Conservation (phyloP, 2,329 filamentous ascomycete genomes). For the Didymella glomerata region DNA sequence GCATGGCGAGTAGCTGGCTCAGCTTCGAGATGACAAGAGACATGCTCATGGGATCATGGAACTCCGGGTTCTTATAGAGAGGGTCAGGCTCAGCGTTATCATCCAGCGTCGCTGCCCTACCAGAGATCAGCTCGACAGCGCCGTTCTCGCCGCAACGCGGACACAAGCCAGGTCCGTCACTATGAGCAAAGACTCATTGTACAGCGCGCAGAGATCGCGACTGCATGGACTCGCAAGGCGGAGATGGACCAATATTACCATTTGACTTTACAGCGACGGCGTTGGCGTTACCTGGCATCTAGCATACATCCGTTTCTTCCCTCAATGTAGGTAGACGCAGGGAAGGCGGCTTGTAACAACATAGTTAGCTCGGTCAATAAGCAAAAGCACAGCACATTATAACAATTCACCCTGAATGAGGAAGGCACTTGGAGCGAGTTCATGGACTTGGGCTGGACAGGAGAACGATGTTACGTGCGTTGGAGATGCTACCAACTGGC, state of each 20-base stretch:
- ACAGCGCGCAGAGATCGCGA: slow-evolving; percentile 4
- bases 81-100: neutral
- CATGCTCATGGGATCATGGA: slow-evolving; percentile 68
- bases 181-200: neutral
- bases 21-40: slow-evolving; percentile 96
- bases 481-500: neutral
- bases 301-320: slow-evolving; percentile 14
- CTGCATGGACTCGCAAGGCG: neutral
- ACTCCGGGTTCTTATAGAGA: slow-evolving; percentile 43
- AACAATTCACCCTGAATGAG: neutral
- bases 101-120: neutral
- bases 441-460: neutral
- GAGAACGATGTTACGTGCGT: neutral
- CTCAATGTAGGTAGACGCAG: slow-evolving; percentile 14
- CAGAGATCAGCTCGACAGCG: neutral
- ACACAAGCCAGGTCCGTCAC: neutral
- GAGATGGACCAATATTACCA: neutral
- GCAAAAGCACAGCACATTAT: neutral
- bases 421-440: too few species aligned
- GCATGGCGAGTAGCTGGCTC: slow-evolving; percentile 98
- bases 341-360: slow-evolving; percentile 15
- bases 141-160: neutral
- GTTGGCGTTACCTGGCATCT: slow-evolving; percentile 14
- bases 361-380: slow-evolving; percentile 6
- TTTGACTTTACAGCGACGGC: slow-evolving; percentile 16